Evolutionary conservation across 2,329 filamentous ascomycete genomes (phyloP).

Genomic region (Phialemonium atrogriseum): DNA sequence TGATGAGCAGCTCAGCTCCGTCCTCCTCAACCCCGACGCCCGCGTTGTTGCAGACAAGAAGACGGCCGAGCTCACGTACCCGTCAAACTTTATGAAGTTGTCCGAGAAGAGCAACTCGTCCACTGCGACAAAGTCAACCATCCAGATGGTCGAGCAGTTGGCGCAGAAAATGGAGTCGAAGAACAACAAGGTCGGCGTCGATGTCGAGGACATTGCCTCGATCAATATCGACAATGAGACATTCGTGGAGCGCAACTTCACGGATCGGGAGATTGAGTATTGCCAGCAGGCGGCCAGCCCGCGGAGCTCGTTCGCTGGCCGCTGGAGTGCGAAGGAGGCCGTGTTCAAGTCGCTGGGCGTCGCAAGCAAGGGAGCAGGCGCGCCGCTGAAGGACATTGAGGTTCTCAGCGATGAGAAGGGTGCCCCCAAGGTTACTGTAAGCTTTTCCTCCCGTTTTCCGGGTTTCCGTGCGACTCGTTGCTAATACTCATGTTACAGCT

Average conservation of each 20-base stretch:
- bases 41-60: conserved; percentile 84
- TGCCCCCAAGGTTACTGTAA: conserved; percentile 77
- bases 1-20: conserved; percentile 74
- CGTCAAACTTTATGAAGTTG: conserved; percentile 58
- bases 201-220: conserved; percentile 80
- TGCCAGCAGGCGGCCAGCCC: conserved; percentile 61
- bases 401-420: conserved; percentile 74
- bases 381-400: conserved; percentile 89
- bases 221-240: conserved; percentile 93
- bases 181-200: conserved; percentile 81
- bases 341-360: conserved; percentile 97
- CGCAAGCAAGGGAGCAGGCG: conserved; percentile 76
- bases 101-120: conserved; percentile 43
- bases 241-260: conserved; percentile 94
- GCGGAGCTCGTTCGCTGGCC: conserved; percentile 85
- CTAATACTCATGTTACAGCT: conserved; percentile 58
- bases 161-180: conserved; percentile 55
- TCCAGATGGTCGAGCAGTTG: conserved; percentile 69
- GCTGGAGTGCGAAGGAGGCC: conserved; percentile 97
- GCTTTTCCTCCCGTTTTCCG: conserved; percentile 20
- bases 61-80: conserved; percentile 67
- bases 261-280: conserved; percentile 72
- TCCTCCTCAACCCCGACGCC: conserved; percentile 90
- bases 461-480: conserved; percentile 2
- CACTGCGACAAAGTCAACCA: conserved; percentile 51